Conservation (phyloP, 768 basidiomycete species). For the Tulasnella calospora region DNA sequence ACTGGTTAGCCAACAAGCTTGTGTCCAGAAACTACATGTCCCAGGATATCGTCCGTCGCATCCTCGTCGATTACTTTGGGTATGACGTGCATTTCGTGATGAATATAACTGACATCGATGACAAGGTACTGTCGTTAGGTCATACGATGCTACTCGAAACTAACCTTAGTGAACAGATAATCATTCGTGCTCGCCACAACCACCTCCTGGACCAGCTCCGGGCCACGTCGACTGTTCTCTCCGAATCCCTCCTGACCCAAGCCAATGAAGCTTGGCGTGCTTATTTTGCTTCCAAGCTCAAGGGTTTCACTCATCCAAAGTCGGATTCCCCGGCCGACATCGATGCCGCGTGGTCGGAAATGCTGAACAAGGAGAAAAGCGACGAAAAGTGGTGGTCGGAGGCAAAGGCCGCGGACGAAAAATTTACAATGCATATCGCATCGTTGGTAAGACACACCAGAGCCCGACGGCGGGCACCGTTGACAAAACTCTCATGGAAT, state of each 20-base stretch:
- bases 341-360: constrained; percentile 51
- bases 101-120: constrained; percentile 99
- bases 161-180: constrained; percentile 60
- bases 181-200: constrained; percentile 74
- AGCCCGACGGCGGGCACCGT: neutral
- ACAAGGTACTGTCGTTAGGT: constrained; percentile 61
- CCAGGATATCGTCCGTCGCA: constrained; percentile 83
- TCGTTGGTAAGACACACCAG: constrained; percentile 55
- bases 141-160: neutral
- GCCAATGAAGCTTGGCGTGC: constrained; percentile 59
- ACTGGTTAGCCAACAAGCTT: neutral
- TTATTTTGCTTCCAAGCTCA: constrained; percentile 60
- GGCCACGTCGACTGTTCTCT: constrained; percentile 50
- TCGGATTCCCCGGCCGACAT: constrained; percentile 43
- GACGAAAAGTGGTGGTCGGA: constrained; percentile 65
- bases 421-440: constrained; percentile 83
- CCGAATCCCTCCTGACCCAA: constrained; percentile 52
- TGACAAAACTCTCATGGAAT: neutral
- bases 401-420: constrained; percentile 75
- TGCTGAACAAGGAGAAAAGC: constrained; percentile 43
- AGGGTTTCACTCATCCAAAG: constrained; percentile 54
- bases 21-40: constrained; percentile 84
- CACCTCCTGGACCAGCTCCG: constrained; percentile 63
- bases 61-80: constrained; percentile 92
- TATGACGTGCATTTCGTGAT: constrained; percentile 98